Evolutionary conservation across 2,329 filamentous ascomycete species (phyloP), one percentile per base, ranked within the genome.

Genomic region (Ophiostoma ips): DNA sequence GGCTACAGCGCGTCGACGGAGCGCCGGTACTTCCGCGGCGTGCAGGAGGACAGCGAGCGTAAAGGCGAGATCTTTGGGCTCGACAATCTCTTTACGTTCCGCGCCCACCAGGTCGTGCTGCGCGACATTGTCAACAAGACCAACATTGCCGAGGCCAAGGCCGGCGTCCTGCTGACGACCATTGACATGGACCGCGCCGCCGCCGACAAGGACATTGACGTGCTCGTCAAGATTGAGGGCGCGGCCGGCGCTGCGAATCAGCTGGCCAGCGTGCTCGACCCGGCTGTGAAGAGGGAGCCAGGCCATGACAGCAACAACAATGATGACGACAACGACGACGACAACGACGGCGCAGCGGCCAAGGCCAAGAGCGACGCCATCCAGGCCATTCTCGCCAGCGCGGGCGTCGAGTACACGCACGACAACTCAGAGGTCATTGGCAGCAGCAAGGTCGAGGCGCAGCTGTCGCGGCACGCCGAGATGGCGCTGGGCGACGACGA

Each of bases 111-210:
- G 53, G 76, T 94, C 12, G 74, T 95, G 13, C 74, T 96, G 5
- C 78, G 86, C n/a, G 87, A 95, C 50, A 96, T 98, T 57, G 87
- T 98, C 58, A 95, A 96, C 70, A 95, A 95, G 66, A 96, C 92
- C 28, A 98, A 98, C 60, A 81, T 98, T 48, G 92, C 92, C 4
- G 92, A 98, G 67, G 87, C 87, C 38, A 86, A 83, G 61, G 87
- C 84, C 1, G 90, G 88, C 0, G 84, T 96, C 10, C 75, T 78
- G 28, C 79, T 95, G 30, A 73, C 82, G n/a, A 82, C 85, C 49
- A 74, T 95, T 16, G 79, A 94, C 53, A 71, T 86, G 58, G 76
- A 83, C 15, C 71, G 79, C 54, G 75, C 73, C 0, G 70, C 69
- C 6, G 70, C 75, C 41, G 73, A 79, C 13, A 72, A 75, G 2